Base-by-base conservation (phyloP, 2,329 filamentous ascomycete genomes). In the Furcasterigmium sp. region DNA sequence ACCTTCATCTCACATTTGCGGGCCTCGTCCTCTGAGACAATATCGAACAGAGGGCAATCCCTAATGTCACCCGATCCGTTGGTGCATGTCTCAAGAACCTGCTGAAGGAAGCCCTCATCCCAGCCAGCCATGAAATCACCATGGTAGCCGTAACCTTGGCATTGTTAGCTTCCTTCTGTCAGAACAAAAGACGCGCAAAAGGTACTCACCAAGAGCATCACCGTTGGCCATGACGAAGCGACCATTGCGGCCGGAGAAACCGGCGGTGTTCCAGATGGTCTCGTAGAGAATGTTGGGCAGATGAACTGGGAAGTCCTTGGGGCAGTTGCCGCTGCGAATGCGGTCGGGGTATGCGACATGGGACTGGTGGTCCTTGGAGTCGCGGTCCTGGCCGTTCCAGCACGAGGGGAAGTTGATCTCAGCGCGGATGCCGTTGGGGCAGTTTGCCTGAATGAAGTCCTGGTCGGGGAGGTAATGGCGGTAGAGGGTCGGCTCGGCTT, bases 321-420 rank as follows among this genome's bases (percentile, higher is more conserved):
- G 89, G 64, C 90, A 95, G 29, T 69, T 70, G 25, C 91, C 90
- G 50, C 80, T 79, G 67, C 87, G 87, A 54, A 94, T 84, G 11
- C 84, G 70, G 53, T 79, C 75, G 1, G 89, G 88, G 61, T 90
- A 96, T 5, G 84, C 85, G 48, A 95, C 76, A 59, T 96, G 80
- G 50, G 67, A 68, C 60, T 70, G 72, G 65, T 82, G 78, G 58
- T 82, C 71, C 0, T 56, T 45, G 8, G 72, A 73, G 52, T 78
- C 75, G 5, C 68, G 44, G 49, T 84, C 73, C 53, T 80, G 74
- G 40, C 87, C 87, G 55, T 93, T 87, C 85, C 89, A 94, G 76
- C 89, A 95, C 2, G 84, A 89, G 0, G 88, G 87, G 67, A 95
- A 95, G 77, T 88, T 87, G 46, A 94, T 65, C 64, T 95, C 90